A percentile compares a stretch with the other conserved stretches of the same genome.
Conservation (phyloP, 1,139 yeast species). For the Candida sanyaensis region DNA sequence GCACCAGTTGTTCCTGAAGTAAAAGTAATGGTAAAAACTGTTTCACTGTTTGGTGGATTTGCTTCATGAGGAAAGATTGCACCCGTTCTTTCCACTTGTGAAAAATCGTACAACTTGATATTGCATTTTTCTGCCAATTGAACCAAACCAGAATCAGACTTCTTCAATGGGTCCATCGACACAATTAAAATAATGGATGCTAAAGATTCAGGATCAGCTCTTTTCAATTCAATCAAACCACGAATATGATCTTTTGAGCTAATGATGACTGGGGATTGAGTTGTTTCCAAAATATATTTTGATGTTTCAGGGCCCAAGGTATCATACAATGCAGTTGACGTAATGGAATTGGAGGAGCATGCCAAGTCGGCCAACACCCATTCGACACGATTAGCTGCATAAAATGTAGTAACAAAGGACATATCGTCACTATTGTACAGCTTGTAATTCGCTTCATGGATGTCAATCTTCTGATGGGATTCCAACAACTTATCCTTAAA, state of each 20-base stretch:
- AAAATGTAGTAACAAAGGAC: conserved; percentile 38
- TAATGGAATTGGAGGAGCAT: conserved; percentile 35
- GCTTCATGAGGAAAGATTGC: conserved; percentile 23
- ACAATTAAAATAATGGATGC: conserved; percentile 30
- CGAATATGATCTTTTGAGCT: conserved; percentile 33
- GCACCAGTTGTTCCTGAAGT: conserved; percentile 48
- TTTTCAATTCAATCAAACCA: conserved; percentile 28
- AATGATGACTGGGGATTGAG: conserved; percentile 38
- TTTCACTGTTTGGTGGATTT: conserved; percentile 29
- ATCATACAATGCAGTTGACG: conserved; percentile 43
- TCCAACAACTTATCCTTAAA: conserved; percentile 23
- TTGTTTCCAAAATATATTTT: conserved; percentile 32
- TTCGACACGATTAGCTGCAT: conserved; percentile 37
- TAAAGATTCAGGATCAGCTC: conserved; percentile 24
- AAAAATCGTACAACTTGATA: conserved; percentile 32
- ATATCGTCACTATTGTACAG: conserved; percentile 23
- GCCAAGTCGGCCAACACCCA: conserved; percentile 43
- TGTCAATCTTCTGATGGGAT: conserved; percentile 28
- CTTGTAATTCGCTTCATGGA: conserved; percentile 24
- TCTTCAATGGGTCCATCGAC: conserved; percentile 37
- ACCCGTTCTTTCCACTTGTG: conserved; percentile 33
- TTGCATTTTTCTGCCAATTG: conserved; percentile 22
- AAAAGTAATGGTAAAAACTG: conserved; percentile 40
- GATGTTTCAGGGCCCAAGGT: conserved; percentile 41
- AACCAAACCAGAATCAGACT: conserved; percentile 20